Percentiles rank a stretch among this genome's conserved stretches.
phyloP scores from a whole-genome alignment of 139 green algal species.

The Picochlorum sp. region DNA sequence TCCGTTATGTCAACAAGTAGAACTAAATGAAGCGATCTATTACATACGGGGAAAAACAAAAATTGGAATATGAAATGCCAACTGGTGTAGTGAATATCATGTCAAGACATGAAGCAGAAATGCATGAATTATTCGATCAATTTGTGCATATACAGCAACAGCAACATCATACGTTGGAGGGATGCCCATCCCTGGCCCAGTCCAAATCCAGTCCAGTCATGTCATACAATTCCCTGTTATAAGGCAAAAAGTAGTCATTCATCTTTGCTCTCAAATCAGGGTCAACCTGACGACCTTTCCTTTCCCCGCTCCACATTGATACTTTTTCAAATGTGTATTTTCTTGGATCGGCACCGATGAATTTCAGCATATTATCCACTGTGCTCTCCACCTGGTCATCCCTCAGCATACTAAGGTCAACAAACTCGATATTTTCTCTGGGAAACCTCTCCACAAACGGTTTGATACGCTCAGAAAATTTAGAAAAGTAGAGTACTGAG shows the following conservation, averaged over 20 bases:
- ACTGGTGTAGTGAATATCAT: no score
- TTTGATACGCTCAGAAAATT: slow-evolving; percentile 43
- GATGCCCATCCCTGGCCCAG: no score
- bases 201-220: no score
- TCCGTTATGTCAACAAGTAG: no score
- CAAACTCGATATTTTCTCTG: slow-evolving; percentile 49
- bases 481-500: slow-evolving; percentile 31
- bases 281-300: slow-evolving; percentile 32
- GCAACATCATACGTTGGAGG: no score
- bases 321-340: slow-evolving; percentile 12
- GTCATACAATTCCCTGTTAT: no score
- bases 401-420: slow-evolving; percentile 52
- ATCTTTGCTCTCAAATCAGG: slow-evolving; percentile 21
- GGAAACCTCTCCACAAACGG: slow-evolving; percentile 52
- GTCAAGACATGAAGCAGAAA: no score
- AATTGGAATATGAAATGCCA: no score
- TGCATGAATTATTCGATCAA: no score
- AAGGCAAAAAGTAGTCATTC: slow-evolving; percentile 14
- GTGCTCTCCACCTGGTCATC: slow-evolving; percentile 25
- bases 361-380: slow-evolving; percentile 37
- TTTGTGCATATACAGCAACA: no score
- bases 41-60: no score
- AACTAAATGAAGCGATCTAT: no score
- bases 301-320: slow-evolving; percentile 32
- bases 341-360: slow-evolving; percentile 48